phyloP scores from a whole-genome alignment of 2,329 filamentous ascomycete species.

The Alternaria solani region DNA sequence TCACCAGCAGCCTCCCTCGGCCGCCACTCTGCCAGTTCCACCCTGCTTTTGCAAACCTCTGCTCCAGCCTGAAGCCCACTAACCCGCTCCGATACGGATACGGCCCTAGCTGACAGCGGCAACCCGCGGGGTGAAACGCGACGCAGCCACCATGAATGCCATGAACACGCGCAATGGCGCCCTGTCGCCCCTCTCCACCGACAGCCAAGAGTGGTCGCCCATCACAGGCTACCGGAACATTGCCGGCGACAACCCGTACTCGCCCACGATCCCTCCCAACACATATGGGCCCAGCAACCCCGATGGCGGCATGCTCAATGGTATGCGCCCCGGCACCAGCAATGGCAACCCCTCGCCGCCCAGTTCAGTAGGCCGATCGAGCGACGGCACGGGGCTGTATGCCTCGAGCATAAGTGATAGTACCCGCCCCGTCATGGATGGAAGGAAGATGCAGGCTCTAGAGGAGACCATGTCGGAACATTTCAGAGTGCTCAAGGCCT shows the following conservation, averaged over 20 bases:
- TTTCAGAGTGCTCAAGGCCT: conserved; percentile 80
- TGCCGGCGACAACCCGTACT: conserved; percentile 50
- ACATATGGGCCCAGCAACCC: conserved; percentile 46
- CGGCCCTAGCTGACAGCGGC: conserved; percentile 31
- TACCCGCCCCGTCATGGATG: conserved; percentile 61
- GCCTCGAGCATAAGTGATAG: conserved; percentile 58
- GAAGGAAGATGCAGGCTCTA: conserved; percentile 64
- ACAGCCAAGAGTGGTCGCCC: conserved; percentile 53
- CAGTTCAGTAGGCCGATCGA: conserved; percentile 85
- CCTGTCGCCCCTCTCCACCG: conserved; percentile 51
- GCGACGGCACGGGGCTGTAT: conserved; percentile 76
- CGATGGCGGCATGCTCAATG: conserved; percentile 61
- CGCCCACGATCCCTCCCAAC: conserved; percentile 46
- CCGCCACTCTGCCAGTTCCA: conserved; percentile 11
- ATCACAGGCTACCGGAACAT: conserved; percentile 50
- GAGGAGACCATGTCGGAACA: conserved; percentile 81
- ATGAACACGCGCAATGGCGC: conserved; percentile 52
- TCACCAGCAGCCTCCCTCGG: conserved; percentile 21
- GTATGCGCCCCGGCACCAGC: conserved; percentile 54
- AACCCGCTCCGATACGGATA: conserved; percentile 19
- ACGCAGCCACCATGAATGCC: conserved; percentile 18
- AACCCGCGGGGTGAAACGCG: conserved; percentile 36
- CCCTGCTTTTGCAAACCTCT: conserved; percentile 10
- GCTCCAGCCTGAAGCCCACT: conserved; percentile 10
- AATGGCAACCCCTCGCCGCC: conserved; percentile 78